A percentile compares a stretch with the other conserved stretches of the same genome.
Conservation (phyloP, 139 green algal genomes). For the Dunaliella primolecta region DNA sequence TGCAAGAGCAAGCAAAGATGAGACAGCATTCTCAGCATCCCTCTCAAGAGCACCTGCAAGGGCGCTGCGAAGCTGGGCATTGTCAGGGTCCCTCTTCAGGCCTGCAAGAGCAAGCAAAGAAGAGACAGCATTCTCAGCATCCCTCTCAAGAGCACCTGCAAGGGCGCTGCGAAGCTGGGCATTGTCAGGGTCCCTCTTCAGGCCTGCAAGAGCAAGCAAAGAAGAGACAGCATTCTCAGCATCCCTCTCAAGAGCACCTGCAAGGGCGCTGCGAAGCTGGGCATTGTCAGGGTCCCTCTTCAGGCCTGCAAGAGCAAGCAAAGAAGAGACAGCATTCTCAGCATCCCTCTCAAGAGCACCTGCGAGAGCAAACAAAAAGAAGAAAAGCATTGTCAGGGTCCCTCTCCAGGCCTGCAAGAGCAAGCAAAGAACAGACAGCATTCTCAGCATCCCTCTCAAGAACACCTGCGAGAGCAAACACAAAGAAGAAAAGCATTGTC, state of each 20-base stretch:
- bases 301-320: no score
- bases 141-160: constrained; percentile 53
- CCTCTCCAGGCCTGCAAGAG: constrained; percentile 72
- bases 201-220: no score
- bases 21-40: no score
- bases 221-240: no score
- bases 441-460: no score
- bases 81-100: constrained; percentile 74
- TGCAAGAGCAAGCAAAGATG: no score
- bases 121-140: no score
- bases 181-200: constrained; percentile 78
- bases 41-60: constrained; percentile 60
- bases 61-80: constrained; percentile 60
- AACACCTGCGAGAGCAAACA: constrained; percentile 59
- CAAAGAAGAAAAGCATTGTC: constrained; percentile 65
- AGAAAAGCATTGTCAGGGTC: constrained; percentile 75
- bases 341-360: constrained; percentile 57
- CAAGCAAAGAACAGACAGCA: no score
- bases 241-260: constrained; percentile 53
- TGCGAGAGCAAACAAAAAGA: constrained; percentile 52
- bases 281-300: constrained; percentile 73
- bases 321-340: no score
- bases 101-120: no score
- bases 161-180: constrained; percentile 61
- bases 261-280: constrained; percentile 58